Percentiles rank a stretch among this genome's conserved stretches.
These are phyloP conservation scores for Prunus fruticosa DNA, from an alignment of 306 rosid species.

Conservation along the genomic window DNA sequence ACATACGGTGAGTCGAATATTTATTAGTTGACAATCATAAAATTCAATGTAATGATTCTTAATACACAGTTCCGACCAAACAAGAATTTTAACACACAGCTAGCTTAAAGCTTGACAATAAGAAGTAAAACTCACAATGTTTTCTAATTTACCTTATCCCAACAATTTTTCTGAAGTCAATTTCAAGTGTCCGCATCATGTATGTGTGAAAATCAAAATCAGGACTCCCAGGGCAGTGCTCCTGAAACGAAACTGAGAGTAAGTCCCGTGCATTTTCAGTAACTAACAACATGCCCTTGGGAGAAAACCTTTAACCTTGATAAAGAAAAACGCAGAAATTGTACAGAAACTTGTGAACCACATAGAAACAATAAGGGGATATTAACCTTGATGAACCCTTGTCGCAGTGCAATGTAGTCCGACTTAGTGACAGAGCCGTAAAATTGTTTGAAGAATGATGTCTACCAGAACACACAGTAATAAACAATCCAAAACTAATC, in stretches of 20 bases:
- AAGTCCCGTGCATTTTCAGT: not conserved
- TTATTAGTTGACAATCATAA: constrained; percentile 12
- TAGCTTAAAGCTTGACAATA: not conserved
- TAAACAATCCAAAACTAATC: too few relatives aligned
- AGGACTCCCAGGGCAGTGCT: constrained; percentile 22
- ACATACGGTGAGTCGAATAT: constrained; percentile 1
- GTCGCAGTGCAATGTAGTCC: constrained; percentile 75
- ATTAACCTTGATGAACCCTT: constrained; percentile 72
- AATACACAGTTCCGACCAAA: not conserved
- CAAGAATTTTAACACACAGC: not conserved
- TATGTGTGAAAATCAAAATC: constrained; percentile 51
- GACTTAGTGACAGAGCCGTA: constrained; percentile 60
- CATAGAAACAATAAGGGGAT: not conserved
- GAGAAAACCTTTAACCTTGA: not conserved
- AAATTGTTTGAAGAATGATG: constrained; percentile 82
- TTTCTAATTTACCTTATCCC: constrained; percentile 66
- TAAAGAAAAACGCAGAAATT: not conserved
- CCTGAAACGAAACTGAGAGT: constrained; percentile 31
- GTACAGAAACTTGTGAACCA: not conserved
- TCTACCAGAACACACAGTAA: constrained; percentile 28
- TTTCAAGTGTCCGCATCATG: constrained; percentile 60
- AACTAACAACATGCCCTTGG: not conserved
- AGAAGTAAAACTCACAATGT: not conserved
- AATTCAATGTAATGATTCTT: not conserved
- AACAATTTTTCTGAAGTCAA: constrained; percentile 70